A percentile compares a stretch with the other conserved stretches of the same genome.
These are phyloP conservation scores for Thalassiosira profunda DNA, from an alignment of 108 stramenopile genomes.

Conservation along the genomic window DNA sequence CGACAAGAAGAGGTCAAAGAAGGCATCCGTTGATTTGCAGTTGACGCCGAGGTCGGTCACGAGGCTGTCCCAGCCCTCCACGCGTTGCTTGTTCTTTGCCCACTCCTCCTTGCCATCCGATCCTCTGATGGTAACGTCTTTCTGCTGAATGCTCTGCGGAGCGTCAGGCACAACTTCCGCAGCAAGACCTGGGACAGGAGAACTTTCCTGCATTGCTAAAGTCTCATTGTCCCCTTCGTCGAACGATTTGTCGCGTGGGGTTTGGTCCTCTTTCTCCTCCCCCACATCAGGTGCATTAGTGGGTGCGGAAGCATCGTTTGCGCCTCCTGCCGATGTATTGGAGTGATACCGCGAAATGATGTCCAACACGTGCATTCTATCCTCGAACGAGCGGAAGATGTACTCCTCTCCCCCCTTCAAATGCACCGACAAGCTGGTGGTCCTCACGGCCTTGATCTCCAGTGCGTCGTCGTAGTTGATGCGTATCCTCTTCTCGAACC, in stretches of 20 bases:
- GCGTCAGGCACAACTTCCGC: too few relatives aligned
- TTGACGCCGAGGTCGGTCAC: constrained; percentile 14
- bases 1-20: constrained; percentile 28
- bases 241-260: neutral
- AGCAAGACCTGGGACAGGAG: neutral
- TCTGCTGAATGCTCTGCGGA: too few relatives aligned
- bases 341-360: constrained; percentile 7
- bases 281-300: neutral
- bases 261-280: neutral
- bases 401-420: constrained; percentile 54
- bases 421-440: constrained; percentile 55
- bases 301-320: neutral
- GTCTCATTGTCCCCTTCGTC: neutral
- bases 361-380: constrained; percentile 52
- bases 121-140: neutral
- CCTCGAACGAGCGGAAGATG: constrained; percentile 52
- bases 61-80: constrained; percentile 7
- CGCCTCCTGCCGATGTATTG: neutral
- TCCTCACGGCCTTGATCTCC: constrained; percentile 44
- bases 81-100: constrained; percentile 10
- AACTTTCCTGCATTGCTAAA: neutral
- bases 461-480: constrained; percentile 47
- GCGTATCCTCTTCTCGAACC: constrained; percentile 69
- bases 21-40: constrained; percentile 13
- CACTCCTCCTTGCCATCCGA: neutral